Evolutionary conservation across 805 yeast species (phyloP).

Genomic region (Nakazawaea siamensis): DNA sequence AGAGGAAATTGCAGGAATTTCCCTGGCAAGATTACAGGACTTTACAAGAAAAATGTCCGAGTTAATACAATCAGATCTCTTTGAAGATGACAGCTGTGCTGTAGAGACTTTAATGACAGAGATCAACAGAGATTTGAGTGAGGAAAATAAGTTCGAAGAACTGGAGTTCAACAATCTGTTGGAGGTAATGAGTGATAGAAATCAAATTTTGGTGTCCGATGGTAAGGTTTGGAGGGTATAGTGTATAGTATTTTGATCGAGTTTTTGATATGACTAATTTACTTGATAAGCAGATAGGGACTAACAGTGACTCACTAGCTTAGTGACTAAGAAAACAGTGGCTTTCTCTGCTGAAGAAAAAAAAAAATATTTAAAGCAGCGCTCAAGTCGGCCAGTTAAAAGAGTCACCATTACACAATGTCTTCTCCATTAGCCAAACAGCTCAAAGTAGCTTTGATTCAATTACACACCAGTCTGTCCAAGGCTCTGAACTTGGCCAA

Average conservation of each 20-base stretch:
- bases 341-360: not conserved
- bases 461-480: slow-evolving; percentile 73
- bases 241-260: too few species aligned
- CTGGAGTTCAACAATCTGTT: slow-evolving; percentile 38
- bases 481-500: slow-evolving; percentile 69
- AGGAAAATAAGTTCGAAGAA: slow-evolving; percentile 37
- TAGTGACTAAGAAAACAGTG: not conserved
- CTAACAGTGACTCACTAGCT: not conserved
- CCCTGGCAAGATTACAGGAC: slow-evolving; percentile 39
- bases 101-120: slow-evolving; percentile 15
- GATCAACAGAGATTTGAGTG: slow-evolving; percentile 18
- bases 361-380: not conserved
- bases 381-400: not conserved
- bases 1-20: slow-evolving; percentile 28
- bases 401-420: slow-evolving; percentile 1
- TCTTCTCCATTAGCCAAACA: slow-evolving; percentile 33
- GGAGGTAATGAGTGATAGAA: slow-evolving; percentile 31
- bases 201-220: slow-evolving; percentile 40
- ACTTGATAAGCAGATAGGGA: too few species aligned
- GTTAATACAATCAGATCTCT: slow-evolving; percentile 33
- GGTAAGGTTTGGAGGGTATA: slow-evolving; percentile 38
- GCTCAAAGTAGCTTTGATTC: slow-evolving; percentile 77
- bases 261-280: too few species aligned
- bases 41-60: slow-evolving; percentile 40
- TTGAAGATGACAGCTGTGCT: slow-evolving; percentile 31